Evolutionary conservation across 2,329 filamentous ascomycete species (phyloP).

Genomic region (Diaporthe nobilis): DNA sequence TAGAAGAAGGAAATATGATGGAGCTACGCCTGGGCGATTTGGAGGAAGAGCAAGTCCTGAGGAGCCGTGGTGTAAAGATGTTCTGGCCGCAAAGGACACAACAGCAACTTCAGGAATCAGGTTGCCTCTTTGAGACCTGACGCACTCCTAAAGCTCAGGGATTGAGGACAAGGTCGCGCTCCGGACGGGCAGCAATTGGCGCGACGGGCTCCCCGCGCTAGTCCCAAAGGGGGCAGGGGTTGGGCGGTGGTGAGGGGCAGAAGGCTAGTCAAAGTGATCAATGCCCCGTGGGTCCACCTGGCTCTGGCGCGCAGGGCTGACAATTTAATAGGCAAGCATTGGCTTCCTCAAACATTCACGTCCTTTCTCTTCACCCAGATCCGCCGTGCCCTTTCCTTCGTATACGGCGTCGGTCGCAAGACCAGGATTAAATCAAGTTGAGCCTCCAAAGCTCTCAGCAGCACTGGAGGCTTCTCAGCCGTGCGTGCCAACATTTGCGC

Average conservation of each 20-base stretch:
- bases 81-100: constrained; percentile 12
- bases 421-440: neutral
- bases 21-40: neutral
- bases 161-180: constrained; percentile 25
- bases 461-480: constrained; percentile 7
- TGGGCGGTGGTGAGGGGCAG: constrained; percentile 40
- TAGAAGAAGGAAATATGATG: constrained; percentile 32
- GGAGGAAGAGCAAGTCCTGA: neutral
- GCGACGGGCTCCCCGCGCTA: constrained; percentile 32
- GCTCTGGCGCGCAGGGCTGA: constrained; percentile 18
- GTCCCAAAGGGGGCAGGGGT: neutral
- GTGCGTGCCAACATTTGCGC: neutral
- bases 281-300: constrained; percentile 11
- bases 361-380: constrained; percentile 25
- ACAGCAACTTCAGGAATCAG: neutral
- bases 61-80: neutral
- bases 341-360: constrained; percentile 32
- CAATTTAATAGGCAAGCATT: constrained; percentile 41
- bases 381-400: neutral
- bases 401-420: constrained; percentile 3
- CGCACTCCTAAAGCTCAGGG: neutral
- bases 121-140: neutral
- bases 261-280: constrained; percentile 30
- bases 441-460: neutral
- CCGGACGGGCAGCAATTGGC: constrained; percentile 18